A percentile compares a stretch with the other conserved stretches of the same genome.
phyloP scores from a whole-genome alignment of 1,284 basidiomycete genomes.

The Sporisorium scitamineum region DNA sequence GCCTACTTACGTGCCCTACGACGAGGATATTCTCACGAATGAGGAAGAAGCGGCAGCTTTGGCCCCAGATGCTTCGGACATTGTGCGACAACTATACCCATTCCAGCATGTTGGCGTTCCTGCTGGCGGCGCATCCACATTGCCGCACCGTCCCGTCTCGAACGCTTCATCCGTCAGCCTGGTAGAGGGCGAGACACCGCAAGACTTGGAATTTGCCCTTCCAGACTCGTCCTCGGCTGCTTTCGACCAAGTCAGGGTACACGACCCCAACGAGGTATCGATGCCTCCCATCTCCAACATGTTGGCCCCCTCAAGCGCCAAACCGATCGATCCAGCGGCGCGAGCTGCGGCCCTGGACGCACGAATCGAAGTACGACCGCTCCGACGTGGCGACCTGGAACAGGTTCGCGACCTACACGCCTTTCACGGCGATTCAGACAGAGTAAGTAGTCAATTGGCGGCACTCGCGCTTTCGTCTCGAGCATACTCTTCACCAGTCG shows the following conservation, averaged over 20 bases:
- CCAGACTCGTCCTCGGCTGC: constrained; percentile 10
- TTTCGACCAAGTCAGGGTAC: constrained; percentile 27
- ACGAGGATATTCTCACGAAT: constrained; percentile 44
- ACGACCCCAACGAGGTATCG: constrained; percentile 23
- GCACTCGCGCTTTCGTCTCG: constrained; percentile 18
- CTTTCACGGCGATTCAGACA: constrained; percentile 62
- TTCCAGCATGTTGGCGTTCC: constrained; percentile 23
- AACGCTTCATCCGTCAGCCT: constrained; percentile 50
- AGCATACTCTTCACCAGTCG: constrained; percentile 33
- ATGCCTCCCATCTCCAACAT: constrained; percentile 18
- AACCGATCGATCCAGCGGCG: constrained; percentile 45
- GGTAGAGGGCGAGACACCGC: constrained; percentile 47
- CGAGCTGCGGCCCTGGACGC: constrained; percentile 58
- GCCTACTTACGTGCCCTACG: constrained; percentile 50
- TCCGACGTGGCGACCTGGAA: constrained; percentile 59
- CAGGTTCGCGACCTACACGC: constrained; percentile 65
- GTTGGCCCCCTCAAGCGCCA: constrained; percentile 27
- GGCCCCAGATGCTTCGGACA: constrained; percentile 24
- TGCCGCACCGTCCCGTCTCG: constrained; percentile 49
- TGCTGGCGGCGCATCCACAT: constrained; percentile 1
- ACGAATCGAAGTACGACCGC: constrained; percentile 56
- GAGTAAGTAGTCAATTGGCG: constrained; percentile 51
- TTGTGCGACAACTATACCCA: constrained; percentile 38
- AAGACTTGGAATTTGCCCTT: constrained; percentile 47
- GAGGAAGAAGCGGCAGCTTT: constrained; percentile 29